phyloP scores from a whole-genome alignment of 345 rosid species.

The Salix arbutifolia region DNA sequence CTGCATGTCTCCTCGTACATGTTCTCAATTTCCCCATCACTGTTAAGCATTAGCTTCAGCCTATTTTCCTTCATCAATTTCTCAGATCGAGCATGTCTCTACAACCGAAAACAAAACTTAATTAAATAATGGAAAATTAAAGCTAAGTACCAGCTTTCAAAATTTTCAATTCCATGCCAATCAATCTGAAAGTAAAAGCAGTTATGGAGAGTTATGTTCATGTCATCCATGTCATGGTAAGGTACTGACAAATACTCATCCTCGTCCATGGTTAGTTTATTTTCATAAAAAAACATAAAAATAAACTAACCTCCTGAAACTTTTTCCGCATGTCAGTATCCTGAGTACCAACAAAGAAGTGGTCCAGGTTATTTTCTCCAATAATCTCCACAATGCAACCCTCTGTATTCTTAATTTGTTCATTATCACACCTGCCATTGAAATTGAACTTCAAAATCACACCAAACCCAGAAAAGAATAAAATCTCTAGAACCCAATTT shows the following conservation, averaged over 20 bases:
- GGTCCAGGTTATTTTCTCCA: conserved; percentile 58
- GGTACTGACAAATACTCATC: no score
- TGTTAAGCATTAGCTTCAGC: conserved; percentile 54
- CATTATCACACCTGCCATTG: conserved; percentile 72
- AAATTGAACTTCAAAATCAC: background rate
- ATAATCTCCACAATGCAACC: conserved; percentile 61
- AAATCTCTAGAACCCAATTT: no score
- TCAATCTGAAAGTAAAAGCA: background rate
- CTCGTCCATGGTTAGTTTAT: no score
- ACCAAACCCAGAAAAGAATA: background rate
- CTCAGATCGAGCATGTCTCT: conserved; percentile 67
- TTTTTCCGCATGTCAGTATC: conserved; percentile 62
- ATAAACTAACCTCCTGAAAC: conserved; percentile 51
- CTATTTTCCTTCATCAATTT: conserved; percentile 59
- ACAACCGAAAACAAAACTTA: conserved; percentile 2
- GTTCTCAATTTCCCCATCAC: conserved; percentile 63
- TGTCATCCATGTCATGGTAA: background rate
- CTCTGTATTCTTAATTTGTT: conserved; percentile 54
- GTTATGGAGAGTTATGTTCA: background rate
- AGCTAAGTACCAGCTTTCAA: background rate
- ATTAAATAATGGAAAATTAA: background rate
- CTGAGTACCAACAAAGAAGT: conserved; percentile 86
- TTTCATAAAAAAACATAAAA: no score
- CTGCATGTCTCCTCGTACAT: conserved; percentile 65
- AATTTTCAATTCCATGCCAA: background rate